These are phyloP conservation scores for Arthrobotrys megalospora DNA, from an alignment of 2,329 filamentous ascomycete species.

Conservation along the genomic window DNA sequence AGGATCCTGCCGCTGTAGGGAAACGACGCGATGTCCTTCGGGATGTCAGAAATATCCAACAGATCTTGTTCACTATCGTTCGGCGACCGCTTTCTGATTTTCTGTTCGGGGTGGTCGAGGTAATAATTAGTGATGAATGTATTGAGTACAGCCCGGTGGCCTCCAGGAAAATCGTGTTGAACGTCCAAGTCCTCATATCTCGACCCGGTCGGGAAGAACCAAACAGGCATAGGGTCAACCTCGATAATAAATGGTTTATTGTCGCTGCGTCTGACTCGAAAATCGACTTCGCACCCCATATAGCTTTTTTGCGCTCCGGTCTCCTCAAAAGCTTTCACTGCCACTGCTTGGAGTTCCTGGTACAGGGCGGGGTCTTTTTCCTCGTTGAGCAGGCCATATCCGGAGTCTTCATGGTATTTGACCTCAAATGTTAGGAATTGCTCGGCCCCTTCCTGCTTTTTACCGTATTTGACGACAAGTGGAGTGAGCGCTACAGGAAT, in stretches of 20 bases:
- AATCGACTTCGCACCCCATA: conserved; percentile 12
- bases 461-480: not conserved
- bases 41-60: too few relatives aligned
- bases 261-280: conserved; percentile 8
- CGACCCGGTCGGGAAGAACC: conserved; percentile 3
- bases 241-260: conserved; percentile 5
- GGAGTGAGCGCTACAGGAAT: conserved; percentile 6
- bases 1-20: too few relatives aligned
- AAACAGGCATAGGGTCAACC: conserved; percentile 6
- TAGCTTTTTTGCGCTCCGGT: not conserved
- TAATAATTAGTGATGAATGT: conserved; percentile 17
- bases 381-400: not conserved
- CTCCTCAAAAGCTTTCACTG: conserved; percentile 6
- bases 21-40: too few relatives aligned
- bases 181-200: conserved; percentile 16
- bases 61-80: too few relatives aligned
- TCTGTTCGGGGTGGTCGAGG: not conserved
- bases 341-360: conserved; percentile 9
- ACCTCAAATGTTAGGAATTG: conserved; percentile 11
- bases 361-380: not conserved
- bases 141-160: conserved; percentile 4
- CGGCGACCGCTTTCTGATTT: not conserved
- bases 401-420: conserved; percentile 8
- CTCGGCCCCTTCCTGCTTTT: not conserved
- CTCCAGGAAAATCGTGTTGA: conserved; percentile 9